phyloP scores from a whole-genome alignment of 495 filamentous ascomycete genomes.

The Echria macrotheca region DNA sequence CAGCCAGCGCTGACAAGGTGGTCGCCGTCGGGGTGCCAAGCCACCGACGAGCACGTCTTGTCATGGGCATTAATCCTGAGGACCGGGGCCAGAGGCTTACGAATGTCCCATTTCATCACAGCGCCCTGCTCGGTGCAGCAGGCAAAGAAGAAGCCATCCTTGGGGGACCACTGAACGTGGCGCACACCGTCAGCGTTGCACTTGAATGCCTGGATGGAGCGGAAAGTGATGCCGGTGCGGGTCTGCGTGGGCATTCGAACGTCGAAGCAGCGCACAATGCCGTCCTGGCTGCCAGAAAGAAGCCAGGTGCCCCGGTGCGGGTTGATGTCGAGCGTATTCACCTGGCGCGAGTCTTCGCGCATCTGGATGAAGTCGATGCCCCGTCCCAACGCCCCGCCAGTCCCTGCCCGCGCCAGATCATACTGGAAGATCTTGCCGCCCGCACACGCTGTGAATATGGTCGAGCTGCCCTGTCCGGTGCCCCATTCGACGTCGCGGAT shows the following conservation, averaged over 20 bases:
- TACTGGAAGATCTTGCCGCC: conserved; percentile 86
- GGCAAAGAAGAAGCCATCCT: conserved; percentile 78
- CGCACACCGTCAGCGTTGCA: conserved; percentile 70
- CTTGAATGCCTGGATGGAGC: conserved; percentile 38
- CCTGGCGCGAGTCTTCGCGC: conserved; percentile 79
- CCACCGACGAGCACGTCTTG: conserved; percentile 71
- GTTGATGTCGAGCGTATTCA: conserved; percentile 87
- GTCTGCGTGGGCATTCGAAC: conserved; percentile 35
- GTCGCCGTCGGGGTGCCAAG: conserved; percentile 95
- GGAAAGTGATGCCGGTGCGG: conserved; percentile 39
- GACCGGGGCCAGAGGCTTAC: conserved; percentile 39
- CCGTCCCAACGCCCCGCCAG: conserved; percentile 27
- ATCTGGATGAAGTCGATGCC: conserved; percentile 68
- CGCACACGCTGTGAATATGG: conserved; percentile 76
- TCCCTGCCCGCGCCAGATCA: conserved; percentile 60
- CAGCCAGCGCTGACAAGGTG: conserved; percentile 79
- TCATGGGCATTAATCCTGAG: conserved; percentile 78
- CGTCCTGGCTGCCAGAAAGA: conserved; percentile 88
- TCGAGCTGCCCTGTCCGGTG: conserved; percentile 38
- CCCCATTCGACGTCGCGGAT: conserved; percentile 86
- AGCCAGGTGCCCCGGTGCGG: conserved; percentile 71
- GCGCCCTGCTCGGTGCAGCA: conserved; percentile 82
- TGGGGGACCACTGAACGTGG: conserved; percentile 85
- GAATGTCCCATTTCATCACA: conserved; percentile 55
- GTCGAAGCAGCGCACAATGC: conserved; percentile 66